Evolutionary conservation across 2,329 filamentous ascomycete genomes (phyloP), one percentile per base, ranked within the genome.

Genomic region (Stachybotrys chlorohalonatus): DNA sequence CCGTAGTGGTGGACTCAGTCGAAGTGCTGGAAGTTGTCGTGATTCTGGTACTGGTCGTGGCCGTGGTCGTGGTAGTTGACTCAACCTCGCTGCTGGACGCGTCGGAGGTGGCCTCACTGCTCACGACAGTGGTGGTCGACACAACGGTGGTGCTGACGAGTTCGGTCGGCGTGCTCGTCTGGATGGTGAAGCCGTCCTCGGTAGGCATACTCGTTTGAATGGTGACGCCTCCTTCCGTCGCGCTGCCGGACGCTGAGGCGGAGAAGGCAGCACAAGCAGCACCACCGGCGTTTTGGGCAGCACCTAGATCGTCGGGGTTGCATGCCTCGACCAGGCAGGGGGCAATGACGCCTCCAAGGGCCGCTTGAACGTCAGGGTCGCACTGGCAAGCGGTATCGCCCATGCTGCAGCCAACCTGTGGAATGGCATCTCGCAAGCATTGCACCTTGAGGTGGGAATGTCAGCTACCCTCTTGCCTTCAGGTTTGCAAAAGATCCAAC

Each of bases 351-450:
- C 60, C 54, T 24, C 58, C 53, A 39, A 73, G 65, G 56, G 64
- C 60, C 46, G 55, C 55, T 62, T 72, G 68, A 54, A 64, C 70
- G 2, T 55, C 57, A 15, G 65, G n/a, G 31, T 64, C 59, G 63
- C 74, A 77, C 60, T 68, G 67, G 64, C 75, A 77, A 52, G 60
- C 62, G 9, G 66, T 62, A 57, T 75, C 72, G 52, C 57, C 58
- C 59, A 69, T 56, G 5, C 57, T 45, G 62, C 74, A 76, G 62
- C 70, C 71, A 49, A 66, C 64, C 56, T 66, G 56, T 53, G 63
- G 56, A 57, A 77, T 64, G 56, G 66, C 66, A 15, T 66, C 60
- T 46, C 58, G 39, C 15, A 76, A 66, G 56, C 75, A 77, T 42
- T 60, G 31, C 47, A 62, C 45, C 68, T 71, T 51, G 2, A 13